Evolutionary conservation across 306 rosid species (phyloP).

Genomic region (Alnus glutinosa): DNA sequence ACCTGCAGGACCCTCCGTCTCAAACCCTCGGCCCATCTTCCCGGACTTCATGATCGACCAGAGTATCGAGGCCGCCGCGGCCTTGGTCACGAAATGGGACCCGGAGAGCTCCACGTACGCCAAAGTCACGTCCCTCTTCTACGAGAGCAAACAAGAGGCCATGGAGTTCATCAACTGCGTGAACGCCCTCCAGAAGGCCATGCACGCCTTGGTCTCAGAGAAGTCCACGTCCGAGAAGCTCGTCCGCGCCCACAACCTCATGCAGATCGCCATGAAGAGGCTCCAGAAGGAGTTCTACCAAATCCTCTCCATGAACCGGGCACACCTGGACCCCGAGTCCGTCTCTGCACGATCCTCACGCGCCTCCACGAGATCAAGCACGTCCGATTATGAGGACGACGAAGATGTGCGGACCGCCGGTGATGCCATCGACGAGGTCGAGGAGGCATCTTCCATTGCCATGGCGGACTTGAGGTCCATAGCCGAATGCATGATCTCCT

Average conservation of each 20-base stretch:
- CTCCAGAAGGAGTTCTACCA: conserved; percentile 73
- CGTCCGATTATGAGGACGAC: conserved; percentile 27
- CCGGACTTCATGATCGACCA: conserved; percentile 34
- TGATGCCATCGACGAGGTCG: conserved; percentile 54
- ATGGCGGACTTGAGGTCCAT: conserved; percentile 57
- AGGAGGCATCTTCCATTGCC: conserved; percentile 52
- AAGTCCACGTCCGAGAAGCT: conserved; percentile 49
- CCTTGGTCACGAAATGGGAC: conserved; percentile 62
- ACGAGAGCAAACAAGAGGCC: conserved; percentile 56
- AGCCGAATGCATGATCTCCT: conserved; percentile 79
- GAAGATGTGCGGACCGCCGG: conserved; percentile 12
- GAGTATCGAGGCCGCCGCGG: conserved; percentile 43
- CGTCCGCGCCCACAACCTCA: conserved; percentile 45
- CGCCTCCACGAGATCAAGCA: conserved; percentile 48
- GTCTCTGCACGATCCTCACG: conserved; percentile 53
- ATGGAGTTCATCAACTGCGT: conserved; percentile 47
- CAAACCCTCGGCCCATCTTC: background rate
- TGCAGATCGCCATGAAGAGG: conserved; percentile 73
- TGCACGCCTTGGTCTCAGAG: conserved; percentile 49
- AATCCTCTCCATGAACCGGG: conserved; percentile 65
- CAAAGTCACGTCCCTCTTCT: conserved; percentile 66
- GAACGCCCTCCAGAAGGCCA: conserved; percentile 60
- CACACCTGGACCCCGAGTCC: conserved; percentile 52
- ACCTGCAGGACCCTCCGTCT: conserved; percentile 24
- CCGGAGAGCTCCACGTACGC: conserved; percentile 55